Evolutionary conservation across 148 eudicot genomes (phyloP), one percentile per base, ranked within the genome.

Genomic region (Nepenthes mirabilis): DNA sequence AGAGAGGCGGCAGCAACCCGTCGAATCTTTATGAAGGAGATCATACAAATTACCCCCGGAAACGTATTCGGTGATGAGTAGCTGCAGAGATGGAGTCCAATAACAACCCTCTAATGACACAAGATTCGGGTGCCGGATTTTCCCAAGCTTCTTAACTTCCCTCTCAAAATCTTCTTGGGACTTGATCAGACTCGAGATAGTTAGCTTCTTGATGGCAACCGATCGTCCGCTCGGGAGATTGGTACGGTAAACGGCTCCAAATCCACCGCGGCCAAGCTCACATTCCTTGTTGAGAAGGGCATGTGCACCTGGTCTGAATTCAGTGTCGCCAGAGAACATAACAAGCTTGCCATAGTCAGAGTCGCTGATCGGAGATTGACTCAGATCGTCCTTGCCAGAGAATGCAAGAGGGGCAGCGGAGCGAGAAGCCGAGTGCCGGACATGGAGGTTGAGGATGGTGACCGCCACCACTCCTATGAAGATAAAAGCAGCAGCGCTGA

Each of bases 301-400:
- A 4, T 88, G 78, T 43, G 85, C 78, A 67, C 96, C 96, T 7
- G 66, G 43, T 3, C 70, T 88, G 60, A 91, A 88, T 55, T 79
- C 90, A 58, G 83, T 82, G 11, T 88, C 88, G 56, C 88, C 84
- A 1, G 93, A 79, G 60, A 91, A 88, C 96, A 91, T 83, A n/a
- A 91, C 97, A 58, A 91, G 87, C 71, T 91, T 91, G 33, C 97
- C 97, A 58, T 79, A 83, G 62, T 80, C 81, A 23, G 94, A 78
- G 56, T 82, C 90, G 12, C 76, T 80, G 9, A 68, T 70, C 36
- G 84, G 88, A 13, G 95, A 83, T 43, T 68, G 72, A 58, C 85
- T 79, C 43, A 70, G 78, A 34, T 84, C 97, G 13, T 76, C 75
- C n/a, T 54, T 80, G 47, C 68, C 80, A 0, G 84, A 74, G 47